Percentiles rank a stretch among this genome's conserved stretches.
Evolutionary conservation across 257 asterid genomes (phyloP).

Genomic region (Solanum piurae): DNA sequence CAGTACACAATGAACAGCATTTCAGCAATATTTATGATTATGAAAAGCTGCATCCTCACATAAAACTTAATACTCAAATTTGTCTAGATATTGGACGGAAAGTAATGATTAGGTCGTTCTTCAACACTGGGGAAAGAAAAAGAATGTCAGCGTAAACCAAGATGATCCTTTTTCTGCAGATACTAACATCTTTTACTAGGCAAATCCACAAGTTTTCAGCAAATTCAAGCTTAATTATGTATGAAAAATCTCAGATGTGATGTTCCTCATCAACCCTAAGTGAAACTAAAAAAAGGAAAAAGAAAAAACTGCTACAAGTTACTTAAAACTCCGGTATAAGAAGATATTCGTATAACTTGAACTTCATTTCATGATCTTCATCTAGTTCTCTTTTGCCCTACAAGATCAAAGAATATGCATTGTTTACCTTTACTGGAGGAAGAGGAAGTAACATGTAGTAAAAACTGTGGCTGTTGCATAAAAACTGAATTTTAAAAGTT

Average conservation of each 20-base stretch:
- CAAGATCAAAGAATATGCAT: slow-evolving; percentile 41
- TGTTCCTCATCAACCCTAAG: neutral
- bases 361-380: slow-evolving; percentile 47
- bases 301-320: neutral
- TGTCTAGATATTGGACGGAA: neutral
- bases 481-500: neutral
- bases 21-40: neutral
- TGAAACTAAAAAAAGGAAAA: neutral
- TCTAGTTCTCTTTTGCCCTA: slow-evolving; percentile 58
- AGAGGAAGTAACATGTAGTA: neutral
- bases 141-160: neutral
- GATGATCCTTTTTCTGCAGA: neutral
- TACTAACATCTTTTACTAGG: neutral
- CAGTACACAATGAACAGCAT: neutral
- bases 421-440: slow-evolving; percentile 9
- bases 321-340: neutral
- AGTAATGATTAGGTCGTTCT: neutral
- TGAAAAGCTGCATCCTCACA: neutral
- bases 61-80: neutral
- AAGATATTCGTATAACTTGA: slow-evolving; percentile 23
- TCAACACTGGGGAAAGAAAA: neutral
- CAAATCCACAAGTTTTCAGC: neutral
- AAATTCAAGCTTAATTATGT: neutral
- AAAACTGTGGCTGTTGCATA: neutral
- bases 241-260: neutral